phyloP scores from a whole-genome alignment of 306 rosid genomes.

The Medicago truncatula region DNA sequence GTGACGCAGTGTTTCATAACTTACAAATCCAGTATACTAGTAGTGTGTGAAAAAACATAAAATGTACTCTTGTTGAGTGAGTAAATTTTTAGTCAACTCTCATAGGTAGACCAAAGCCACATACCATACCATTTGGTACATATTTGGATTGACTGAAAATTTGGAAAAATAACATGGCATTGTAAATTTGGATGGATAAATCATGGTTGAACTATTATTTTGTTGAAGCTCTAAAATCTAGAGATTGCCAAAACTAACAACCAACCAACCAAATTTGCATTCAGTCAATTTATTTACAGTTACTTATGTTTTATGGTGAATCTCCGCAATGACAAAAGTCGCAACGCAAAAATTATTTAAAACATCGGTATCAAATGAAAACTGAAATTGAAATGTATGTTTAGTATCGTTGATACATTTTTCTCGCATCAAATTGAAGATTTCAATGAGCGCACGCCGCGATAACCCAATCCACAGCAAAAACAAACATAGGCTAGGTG shows the following conservation, averaged over 20 bases:
- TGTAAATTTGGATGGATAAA: not conserved
- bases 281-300: not conserved
- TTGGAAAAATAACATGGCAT: not conserved
- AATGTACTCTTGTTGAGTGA: not conserved
- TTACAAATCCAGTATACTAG: conserved; percentile 2
- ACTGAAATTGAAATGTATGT: conserved; percentile 9
- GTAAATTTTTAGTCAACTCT: conserved; percentile 5
- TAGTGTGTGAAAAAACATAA: not conserved
- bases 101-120: not conserved
- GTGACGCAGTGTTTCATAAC: conserved; percentile 15
- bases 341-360: not conserved
- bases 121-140: not conserved
- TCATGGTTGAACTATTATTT: not conserved
- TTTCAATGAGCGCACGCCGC: not conserved
- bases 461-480: not conserved
- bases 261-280: not conserved
- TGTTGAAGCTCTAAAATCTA: not conserved
- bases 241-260: not conserved
- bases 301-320: not conserved
- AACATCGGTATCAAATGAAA: not conserved
- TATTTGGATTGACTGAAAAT: not conserved
- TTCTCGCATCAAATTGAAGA: not conserved
- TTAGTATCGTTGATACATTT: not conserved
- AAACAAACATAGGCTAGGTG: not conserved
- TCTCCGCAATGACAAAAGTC: not conserved